These are phyloP conservation scores for Rhododendron kiyosumense DNA, from an alignment of 148 eudicot species.

Conservation along the genomic window DNA sequence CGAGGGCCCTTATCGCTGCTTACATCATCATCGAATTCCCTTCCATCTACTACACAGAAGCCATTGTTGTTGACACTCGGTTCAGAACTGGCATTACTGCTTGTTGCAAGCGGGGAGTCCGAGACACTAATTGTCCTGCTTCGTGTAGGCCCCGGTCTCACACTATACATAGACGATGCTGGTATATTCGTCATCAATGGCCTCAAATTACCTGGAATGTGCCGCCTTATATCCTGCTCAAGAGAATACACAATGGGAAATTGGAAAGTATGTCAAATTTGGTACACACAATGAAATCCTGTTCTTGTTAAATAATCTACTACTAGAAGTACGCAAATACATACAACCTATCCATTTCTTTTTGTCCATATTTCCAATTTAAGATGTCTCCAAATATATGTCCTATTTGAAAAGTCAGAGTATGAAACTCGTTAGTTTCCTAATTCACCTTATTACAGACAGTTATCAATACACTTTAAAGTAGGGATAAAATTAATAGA, in stretches of 20 bases:
- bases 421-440: background rate
- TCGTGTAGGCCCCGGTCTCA: constrained; percentile 74
- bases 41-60: constrained; percentile 44
- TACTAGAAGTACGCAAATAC: background rate
- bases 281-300: background rate
- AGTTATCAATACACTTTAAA: background rate
- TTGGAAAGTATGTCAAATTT: background rate
- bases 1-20: constrained; percentile 46
- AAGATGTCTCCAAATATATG: background rate
- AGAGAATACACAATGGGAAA: background rate
- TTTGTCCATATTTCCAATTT: background rate
- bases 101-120: constrained; percentile 96
- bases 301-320: background rate
- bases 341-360: background rate
- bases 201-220: constrained; percentile 74
- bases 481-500: background rate
- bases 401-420: background rate
- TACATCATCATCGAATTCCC: constrained; percentile 59
- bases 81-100: constrained; percentile 95
- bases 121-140: constrained; percentile 70
- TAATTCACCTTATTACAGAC: background rate
- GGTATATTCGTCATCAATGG: constrained; percentile 97
- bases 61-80: constrained; percentile 68
- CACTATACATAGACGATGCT: constrained; percentile 98
- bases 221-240: constrained; percentile 82